Evolutionary conservation across 768 basidiomycete genomes (phyloP), one percentile per base, ranked within the genome.

Genomic region (Boletus subparvulus): DNA sequence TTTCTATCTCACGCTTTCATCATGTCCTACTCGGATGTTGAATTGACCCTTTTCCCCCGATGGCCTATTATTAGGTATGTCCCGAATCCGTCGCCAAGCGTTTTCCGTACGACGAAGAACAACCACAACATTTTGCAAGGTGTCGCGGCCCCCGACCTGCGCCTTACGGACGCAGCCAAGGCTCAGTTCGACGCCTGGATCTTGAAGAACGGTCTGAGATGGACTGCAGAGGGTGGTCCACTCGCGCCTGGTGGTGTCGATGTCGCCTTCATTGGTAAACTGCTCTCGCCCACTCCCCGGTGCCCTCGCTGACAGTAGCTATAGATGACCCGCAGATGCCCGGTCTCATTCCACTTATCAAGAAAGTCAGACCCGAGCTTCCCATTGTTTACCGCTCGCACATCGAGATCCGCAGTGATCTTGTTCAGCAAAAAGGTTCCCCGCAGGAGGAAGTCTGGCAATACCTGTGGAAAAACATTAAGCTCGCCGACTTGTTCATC

Each of bases 91-190:
- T 86, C 92, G 45, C 93, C 94, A 2, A 83, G 82, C 60, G 90
- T 96, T 39, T 96, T 95, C 82, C 86, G 93, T 61, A 93, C 90
- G 58, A 95, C 93, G 61, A 91, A 91, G 80, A 92, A 92, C 90
- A 92, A 92, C 78, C 91, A 93, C 83, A 93, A 93, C 75, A 92
- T 92, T 69, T 79, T 96, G 24, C 94, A 97, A 83, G 94, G 94
- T 59, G 94, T 97, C 49, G 89, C 94, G 2, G 74, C 84, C 13
- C 85, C 88, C 10, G 83, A 83, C 57, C 80, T 92, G 48, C 87
- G 90, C 57, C 82, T 97, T 44, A 88, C 85, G 1, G 80, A 88
- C 60, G 85, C 87, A 53, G 86, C 88, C 50, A 91, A 93, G 75
- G 84, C 85, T 54, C 82, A 79, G 53, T 92, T 92, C 62, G 89